phyloP scores from a whole-genome alignment of 2,329 filamentous ascomycete species.

The Colletotrichum tamarilloi region DNA sequence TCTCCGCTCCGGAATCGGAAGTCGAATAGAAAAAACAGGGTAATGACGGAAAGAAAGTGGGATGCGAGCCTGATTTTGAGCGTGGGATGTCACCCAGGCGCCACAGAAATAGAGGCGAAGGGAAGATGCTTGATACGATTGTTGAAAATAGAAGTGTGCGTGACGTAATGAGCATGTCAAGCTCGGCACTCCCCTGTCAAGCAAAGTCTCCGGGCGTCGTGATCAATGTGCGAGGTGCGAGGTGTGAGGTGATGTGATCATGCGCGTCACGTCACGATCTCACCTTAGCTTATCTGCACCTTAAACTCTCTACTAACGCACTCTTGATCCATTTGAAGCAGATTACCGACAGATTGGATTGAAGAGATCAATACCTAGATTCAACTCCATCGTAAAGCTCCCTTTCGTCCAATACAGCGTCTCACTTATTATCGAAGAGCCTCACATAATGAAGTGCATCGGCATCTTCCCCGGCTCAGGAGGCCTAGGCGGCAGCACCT shows the following conservation, averaged over 20 bases:
- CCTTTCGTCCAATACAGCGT: neutral
- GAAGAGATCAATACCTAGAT: neutral
- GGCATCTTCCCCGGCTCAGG: constrained; percentile 64
- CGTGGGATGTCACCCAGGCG: neutral
- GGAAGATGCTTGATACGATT: constrained; percentile 21
- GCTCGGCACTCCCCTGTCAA: constrained; percentile 13
- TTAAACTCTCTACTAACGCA: neutral
- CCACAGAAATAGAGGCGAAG: neutral
- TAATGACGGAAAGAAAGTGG: neutral
- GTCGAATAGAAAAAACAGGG: neutral
- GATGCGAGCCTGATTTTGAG: neutral
- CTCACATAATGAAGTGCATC: constrained; percentile 45
- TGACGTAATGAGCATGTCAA: constrained; percentile 33
- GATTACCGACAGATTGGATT: neutral
- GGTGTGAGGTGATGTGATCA: constrained; percentile 26
- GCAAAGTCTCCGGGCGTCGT: neutral
- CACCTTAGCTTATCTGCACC: constrained; percentile 3
- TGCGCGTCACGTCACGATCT: constrained; percentile 17
- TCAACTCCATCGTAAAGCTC: neutral
- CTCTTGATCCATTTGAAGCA: neutral
- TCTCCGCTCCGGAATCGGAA: neutral
- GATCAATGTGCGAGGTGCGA: neutral
- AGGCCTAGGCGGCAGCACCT: constrained; percentile 61
- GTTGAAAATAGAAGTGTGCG: neutral
- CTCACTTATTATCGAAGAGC: no score